phyloP scores from a whole-genome alignment of 1,284 basidiomycete species.

The Leccinum griseonigrum region DNA sequence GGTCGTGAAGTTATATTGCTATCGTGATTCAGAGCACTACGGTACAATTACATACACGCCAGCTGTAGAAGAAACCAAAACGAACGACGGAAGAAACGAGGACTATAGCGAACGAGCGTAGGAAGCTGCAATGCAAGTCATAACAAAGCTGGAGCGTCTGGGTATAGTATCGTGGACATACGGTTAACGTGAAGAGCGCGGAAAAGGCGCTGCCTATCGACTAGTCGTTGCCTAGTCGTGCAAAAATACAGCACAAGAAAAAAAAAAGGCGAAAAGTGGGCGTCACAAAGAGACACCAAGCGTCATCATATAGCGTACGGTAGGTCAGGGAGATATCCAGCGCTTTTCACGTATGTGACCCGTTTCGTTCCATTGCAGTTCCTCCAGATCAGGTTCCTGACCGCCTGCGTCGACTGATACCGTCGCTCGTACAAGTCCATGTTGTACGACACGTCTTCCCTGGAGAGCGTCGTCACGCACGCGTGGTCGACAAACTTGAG shows the following conservation, averaged over 20 bases:
- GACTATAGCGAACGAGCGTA: conserved; percentile 23
- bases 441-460: conserved; percentile 33
- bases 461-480: conserved; percentile 33
- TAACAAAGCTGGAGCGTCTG: conserved; percentile 16
- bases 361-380: conserved; percentile 33
- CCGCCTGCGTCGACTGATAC: conserved; percentile 27
- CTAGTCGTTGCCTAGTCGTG: conserved; percentile 15
- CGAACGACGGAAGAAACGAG: conserved; percentile 19
- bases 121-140: conserved; percentile 8
- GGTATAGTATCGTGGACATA: conserved; percentile 24
- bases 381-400: conserved; percentile 30
- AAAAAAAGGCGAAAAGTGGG: not conserved
- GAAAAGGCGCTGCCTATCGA: conserved; percentile 24
- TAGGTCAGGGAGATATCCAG: conserved; percentile 29
- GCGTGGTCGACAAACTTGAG: conserved; percentile 31
- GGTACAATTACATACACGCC: not conserved
- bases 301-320: conserved; percentile 14
- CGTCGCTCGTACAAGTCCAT: conserved; percentile 32
- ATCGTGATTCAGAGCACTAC: not conserved
- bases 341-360: conserved; percentile 30
- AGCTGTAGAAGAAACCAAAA: conserved; percentile 6
- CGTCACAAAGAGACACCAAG: not conserved
- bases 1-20: not conserved
- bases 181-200: conserved; percentile 9
- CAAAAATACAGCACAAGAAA: conserved; percentile 9